Conservation (phyloP, 2,329 filamentous ascomycete genomes). For the Talaromyces marneffei region DNA sequence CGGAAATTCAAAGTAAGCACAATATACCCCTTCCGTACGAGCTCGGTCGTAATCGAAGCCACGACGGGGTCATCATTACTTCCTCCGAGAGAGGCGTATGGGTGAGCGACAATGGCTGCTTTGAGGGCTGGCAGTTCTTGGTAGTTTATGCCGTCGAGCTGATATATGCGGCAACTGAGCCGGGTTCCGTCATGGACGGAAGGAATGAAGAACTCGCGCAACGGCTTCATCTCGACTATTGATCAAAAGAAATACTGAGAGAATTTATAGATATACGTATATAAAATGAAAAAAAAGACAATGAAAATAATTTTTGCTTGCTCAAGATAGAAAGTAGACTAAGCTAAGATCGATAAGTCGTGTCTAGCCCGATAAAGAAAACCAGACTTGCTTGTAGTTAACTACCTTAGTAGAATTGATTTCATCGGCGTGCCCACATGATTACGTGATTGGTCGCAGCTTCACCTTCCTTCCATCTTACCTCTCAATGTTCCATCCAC, state of each 20-base stretch:
- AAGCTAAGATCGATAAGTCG: background rate
- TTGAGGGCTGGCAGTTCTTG: slow-evolving; percentile 28
- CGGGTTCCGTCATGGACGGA: slow-evolving; percentile 71
- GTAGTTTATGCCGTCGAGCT: slow-evolving; percentile 46
- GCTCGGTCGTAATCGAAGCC: slow-evolving; percentile 55
- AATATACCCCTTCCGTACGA: slow-evolving; percentile 66
- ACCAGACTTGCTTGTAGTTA: background rate
- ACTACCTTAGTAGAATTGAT: background rate
- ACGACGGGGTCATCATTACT: slow-evolving; percentile 78
- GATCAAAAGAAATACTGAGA: background rate
- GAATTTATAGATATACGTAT: background rate
- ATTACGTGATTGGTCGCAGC: slow-evolving; percentile 12
- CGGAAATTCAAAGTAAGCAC: slow-evolving; percentile 91
- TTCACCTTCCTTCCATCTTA: background rate
- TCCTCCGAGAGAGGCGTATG: slow-evolving; percentile 83
- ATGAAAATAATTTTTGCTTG: background rate
- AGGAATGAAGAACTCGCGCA: slow-evolving; percentile 66
- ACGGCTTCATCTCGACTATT: slow-evolving; percentile 19
- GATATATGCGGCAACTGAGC: slow-evolving; percentile 79
- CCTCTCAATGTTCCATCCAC: background rate
- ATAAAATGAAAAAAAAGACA: background rate
- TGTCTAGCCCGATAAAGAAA: background rate
- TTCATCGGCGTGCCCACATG: slow-evolving; percentile 5
- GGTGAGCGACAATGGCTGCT: slow-evolving; percentile 73
- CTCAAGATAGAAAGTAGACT: background rate